A percentile compares a stretch with the other conserved stretches of the same genome.
Evolutionary conservation across 176 grass and related monocot species (phyloP).

Genomic region (Avena eriantha): DNA sequence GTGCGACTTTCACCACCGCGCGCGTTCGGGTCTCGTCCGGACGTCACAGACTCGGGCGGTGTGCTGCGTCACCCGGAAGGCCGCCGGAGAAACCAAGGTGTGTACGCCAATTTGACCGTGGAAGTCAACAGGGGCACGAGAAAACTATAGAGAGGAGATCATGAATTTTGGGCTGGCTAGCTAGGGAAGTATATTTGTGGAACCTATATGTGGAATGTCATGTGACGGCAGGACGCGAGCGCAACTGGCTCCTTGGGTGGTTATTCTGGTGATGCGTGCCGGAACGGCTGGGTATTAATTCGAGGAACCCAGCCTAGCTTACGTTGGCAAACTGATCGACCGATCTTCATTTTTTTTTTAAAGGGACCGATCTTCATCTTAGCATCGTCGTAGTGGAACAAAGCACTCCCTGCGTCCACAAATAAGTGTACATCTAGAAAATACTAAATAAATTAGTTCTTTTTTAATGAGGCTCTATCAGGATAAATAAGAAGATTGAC

Average conservation of each 20-base stretch:
- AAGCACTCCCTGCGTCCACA: no score
- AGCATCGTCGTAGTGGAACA: no score
- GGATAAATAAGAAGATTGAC: no score
- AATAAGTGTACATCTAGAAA: no score
- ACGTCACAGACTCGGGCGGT: conserved; percentile 6
- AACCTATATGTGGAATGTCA: no score
- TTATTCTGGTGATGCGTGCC: conserved; percentile 1
- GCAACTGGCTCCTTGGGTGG: not conserved
- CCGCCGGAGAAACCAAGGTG: not conserved
- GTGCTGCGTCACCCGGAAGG: conserved; percentile 23
- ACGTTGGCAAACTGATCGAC: not conserved
- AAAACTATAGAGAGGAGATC: not conserved
- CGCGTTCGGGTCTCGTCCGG: no score
- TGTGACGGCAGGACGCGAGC: not conserved
- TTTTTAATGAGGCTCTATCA: no score
- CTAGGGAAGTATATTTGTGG: no score
- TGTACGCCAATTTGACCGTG: not conserved
- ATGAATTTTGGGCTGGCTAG: not conserved
- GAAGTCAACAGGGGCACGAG: not conserved
- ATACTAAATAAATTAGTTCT: no score
- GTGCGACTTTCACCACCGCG: conserved; percentile 5
- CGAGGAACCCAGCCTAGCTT: not conserved
- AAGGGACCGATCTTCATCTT: no score
- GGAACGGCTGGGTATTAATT: conserved; percentile 26
- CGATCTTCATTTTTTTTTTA: no score